Evolutionary conservation across 129 eudicot species (phyloP).

Genomic region (Logfia minima): DNA sequence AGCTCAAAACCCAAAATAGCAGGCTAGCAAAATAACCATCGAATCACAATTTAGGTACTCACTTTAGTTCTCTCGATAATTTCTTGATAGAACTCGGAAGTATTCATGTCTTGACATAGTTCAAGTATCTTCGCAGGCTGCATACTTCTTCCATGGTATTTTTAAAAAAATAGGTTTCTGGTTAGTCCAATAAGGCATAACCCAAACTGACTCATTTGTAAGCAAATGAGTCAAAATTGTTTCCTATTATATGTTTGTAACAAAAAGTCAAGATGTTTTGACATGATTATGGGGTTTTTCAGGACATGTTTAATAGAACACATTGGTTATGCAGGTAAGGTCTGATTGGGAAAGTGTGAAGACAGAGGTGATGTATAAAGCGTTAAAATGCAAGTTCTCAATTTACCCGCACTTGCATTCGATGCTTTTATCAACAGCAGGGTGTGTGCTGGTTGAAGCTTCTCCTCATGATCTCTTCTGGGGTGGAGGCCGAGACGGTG

Average conservation of each 20-base stretch:
- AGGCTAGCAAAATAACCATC: too few species aligned
- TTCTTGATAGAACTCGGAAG: neutral
- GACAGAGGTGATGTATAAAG: conserved; percentile 77
- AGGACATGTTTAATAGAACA: neutral
- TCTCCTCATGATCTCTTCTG: conserved; percentile 98
- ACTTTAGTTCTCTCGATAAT: too few species aligned
- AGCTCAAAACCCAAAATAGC: too few species aligned
- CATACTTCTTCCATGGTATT: too few species aligned
- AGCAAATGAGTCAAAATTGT: neutral
- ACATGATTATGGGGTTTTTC: neutral
- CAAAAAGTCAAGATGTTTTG: neutral
- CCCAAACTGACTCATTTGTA: neutral
- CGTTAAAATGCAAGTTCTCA: conserved; percentile 77
- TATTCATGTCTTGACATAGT: neutral
- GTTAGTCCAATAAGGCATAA: too few species aligned
- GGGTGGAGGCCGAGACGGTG: conserved; percentile 99
- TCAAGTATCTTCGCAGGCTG: too few species aligned
- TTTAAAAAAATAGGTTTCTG: too few species aligned
- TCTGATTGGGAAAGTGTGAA: conserved; percentile 73
- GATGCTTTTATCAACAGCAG: conserved; percentile 74
- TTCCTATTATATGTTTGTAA: neutral
- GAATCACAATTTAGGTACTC: too few species aligned
- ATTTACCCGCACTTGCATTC: conserved; percentile 72
- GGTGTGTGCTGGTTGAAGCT: conserved; percentile 91
- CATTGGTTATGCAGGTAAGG: conserved; percentile 56